A percentile compares a stretch with the other conserved stretches of the same genome.
Evolutionary conservation across 148 eudicot species (phyloP).

Genomic region (Cornus kousa): DNA sequence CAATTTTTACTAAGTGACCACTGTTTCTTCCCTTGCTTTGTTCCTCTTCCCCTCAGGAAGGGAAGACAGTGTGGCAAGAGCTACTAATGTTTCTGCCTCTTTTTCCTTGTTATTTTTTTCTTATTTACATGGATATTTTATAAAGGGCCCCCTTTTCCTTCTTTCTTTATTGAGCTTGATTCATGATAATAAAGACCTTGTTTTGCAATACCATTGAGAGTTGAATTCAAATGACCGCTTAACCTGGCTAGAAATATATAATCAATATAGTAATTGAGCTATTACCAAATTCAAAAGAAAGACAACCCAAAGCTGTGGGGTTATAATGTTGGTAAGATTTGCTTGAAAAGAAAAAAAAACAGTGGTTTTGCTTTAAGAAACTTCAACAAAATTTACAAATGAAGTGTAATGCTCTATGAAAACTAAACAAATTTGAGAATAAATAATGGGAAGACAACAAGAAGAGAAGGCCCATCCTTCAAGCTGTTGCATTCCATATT

Average conservation of each 20-base stretch:
- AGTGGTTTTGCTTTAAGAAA: not conserved
- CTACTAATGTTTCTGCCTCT: no score
- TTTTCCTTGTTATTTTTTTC: no score
- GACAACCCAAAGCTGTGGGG: not conserved
- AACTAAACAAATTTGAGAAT: not conserved
- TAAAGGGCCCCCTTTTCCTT: not conserved
- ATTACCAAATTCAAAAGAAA: not conserved
- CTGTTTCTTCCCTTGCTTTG: not conserved
- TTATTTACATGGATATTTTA: not conserved
- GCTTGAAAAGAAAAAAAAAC: not conserved
- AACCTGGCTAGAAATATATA: no score
- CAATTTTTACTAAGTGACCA: not conserved
- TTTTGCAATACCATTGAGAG: not conserved
- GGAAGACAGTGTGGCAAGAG: no score
- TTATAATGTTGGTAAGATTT: not conserved
- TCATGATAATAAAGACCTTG: not conserved
- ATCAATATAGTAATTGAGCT: not conserved
- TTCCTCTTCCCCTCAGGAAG: not conserved
- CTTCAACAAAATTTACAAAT: not conserved
- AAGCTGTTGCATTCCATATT: no score
- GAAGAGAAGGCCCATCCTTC: no score
- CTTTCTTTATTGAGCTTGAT: not conserved
- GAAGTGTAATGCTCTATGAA: not conserved
- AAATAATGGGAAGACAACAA: not conserved
- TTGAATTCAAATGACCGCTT: not conserved